Evolutionary conservation across 768 basidiomycete genomes (phyloP).

Genomic region (Gymnopilus junonius): DNA sequence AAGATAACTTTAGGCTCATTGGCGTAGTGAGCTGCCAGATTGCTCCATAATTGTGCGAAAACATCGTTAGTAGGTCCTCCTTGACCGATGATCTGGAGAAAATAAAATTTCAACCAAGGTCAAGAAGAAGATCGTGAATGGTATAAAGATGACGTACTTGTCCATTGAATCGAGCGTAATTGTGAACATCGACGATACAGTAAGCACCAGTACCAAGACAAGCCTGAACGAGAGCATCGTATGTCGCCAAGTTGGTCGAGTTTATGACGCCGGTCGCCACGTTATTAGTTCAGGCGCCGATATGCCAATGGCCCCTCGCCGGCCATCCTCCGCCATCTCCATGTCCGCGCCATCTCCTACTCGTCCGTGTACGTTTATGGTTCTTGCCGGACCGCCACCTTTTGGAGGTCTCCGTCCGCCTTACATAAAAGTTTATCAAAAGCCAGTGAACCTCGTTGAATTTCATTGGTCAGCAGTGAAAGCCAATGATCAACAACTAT

Average conservation of each 20-base stretch:
- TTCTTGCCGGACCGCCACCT: no score
- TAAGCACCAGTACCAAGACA: conserved; percentile 53
- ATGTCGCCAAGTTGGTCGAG: conserved; percentile 47
- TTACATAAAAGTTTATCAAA: no score
- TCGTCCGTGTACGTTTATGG: no score
- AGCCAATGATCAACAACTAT: no score
- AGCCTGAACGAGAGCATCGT: conserved; percentile 53
- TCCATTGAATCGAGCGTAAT: conserved; percentile 61
- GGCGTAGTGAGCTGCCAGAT: conserved; percentile 55
- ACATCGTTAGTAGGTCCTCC: conserved; percentile 61
- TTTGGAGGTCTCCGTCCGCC: no score
- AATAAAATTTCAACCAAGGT: not conserved
- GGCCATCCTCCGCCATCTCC: no score
- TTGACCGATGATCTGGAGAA: conserved; percentile 57
- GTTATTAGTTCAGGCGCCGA: no score
- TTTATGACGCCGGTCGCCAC: conserved; percentile 45
- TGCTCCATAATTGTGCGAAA: conserved; percentile 57
- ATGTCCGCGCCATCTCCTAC: no score
- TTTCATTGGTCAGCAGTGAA: no score
- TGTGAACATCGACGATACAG: conserved; percentile 64
- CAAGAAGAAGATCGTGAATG: no score
- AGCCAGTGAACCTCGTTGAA: no score
- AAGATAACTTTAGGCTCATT: conserved; percentile 47
- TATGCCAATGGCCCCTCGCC: no score
- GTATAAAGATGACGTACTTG: conserved; percentile 32